Base-by-base conservation (phyloP, 2,329 filamentous ascomycete species). In the Botryosphaeria dothidea region DNA sequence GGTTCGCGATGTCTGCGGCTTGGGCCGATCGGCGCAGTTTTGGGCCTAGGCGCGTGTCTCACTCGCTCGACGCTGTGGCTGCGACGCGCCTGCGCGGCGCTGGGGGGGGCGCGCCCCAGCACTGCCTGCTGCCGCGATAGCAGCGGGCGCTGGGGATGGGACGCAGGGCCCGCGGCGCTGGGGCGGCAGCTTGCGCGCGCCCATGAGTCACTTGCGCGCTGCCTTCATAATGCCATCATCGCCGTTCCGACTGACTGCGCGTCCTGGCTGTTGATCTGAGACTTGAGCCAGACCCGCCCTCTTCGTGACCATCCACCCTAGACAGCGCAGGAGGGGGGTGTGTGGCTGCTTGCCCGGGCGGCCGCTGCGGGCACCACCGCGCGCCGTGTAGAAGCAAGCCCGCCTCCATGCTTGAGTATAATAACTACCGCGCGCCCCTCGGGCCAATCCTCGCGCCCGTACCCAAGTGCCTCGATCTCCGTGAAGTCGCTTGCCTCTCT, bases 251-350 rank as follows among this genome's bases (percentile, higher is more conserved):
- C 52, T 38, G 52, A 38, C 52, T 56, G 52, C 52, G 52, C 52
- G 52, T 56, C 52, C 52, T 41, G 54, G 54, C 54, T 27, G 54
- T 58, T 51, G 57, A 61, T 61, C 48, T 64, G 62, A 64, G 62
- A 64, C 62, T 64, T 27, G 57, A 58, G 54, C 41, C 57, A 49
- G 43, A 48, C 43, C 45, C 45, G 52, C 52, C 34, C 52, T 36
- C 52, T 56, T 38, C 52, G 62, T 64, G 62, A 64, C 62, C 49
- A 43, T 46, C 38, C 23, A 36, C 41, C 45, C 57, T 23, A 61
- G 57, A 56, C 57, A 58, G 54, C 54, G 25, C 54, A 58, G 54
- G 46, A 29, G 46, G 38, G 25, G 46, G 46, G 60, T 62, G 60
- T 62, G 60, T n/a, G n/a, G 58, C 58, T 38, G 58, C 46, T 23